A percentile compares a stretch with the other conserved stretches of the same genome.
Conservation (phyloP, 352 stramenopile species). For the Globisporangium sylvaticum region DNA sequence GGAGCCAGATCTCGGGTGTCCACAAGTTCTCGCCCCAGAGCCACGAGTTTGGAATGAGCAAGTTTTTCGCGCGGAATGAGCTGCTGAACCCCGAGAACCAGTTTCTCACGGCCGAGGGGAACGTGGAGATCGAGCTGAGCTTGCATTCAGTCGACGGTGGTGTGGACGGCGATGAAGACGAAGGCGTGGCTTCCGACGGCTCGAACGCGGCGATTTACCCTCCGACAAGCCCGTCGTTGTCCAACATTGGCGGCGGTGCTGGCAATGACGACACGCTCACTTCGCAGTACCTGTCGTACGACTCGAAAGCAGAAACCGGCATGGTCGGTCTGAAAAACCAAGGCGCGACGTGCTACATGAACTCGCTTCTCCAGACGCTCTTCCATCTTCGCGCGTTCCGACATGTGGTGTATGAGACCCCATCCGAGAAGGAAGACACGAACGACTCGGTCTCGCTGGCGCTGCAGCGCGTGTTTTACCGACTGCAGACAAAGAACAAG, state of each 20-base stretch:
- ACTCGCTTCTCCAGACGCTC: constrained; percentile 91
- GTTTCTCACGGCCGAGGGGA: constrained; percentile 41
- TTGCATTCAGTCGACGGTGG: constrained; percentile 30
- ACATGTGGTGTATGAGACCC: constrained; percentile 81
- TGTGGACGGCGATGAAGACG: constrained; percentile 10
- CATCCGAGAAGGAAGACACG: constrained; percentile 72
- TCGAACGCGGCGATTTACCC: constrained; percentile 9
- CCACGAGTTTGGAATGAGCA: constrained; percentile 49
- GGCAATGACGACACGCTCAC: constrained; percentile 8
- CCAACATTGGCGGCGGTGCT: constrained; percentile 16
- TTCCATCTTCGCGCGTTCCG: constrained; percentile 88
- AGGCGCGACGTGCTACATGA: constrained; percentile 92
- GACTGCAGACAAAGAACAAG: constrained; percentile 62
- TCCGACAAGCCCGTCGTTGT: constrained; percentile 19
- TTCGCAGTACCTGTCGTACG: constrained; percentile 43
- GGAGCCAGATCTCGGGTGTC: constrained; percentile 37
- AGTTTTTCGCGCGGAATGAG: constrained; percentile 41
- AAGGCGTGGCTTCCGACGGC: constrained; percentile 8
- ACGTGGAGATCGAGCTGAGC: constrained; percentile 45
- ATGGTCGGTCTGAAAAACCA: constrained; percentile 90
- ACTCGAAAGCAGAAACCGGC: constrained; percentile 78
- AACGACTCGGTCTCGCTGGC: constrained; percentile 82
- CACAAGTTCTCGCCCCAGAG: constrained; percentile 48
- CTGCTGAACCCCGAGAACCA: constrained; percentile 43
- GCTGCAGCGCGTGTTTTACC: constrained; percentile 84